phyloP scores from a whole-genome alignment of 805 yeast genomes.

The Starmera amethionina region DNA sequence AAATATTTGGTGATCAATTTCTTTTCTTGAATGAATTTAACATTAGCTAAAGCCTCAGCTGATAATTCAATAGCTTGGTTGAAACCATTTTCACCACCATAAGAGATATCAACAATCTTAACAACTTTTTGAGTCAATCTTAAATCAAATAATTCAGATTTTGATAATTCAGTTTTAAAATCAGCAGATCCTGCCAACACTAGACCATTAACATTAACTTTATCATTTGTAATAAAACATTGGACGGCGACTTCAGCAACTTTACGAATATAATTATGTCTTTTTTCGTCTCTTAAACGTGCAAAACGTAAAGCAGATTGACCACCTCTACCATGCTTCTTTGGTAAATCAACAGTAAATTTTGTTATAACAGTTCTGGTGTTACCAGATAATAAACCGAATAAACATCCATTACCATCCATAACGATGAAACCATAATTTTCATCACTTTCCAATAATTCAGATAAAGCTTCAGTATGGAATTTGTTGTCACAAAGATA shows the following conservation, averaged over 20 bases:
- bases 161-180: slow-evolving; percentile 89
- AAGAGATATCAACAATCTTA: slow-evolving; percentile 91
- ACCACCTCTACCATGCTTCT: slow-evolving; percentile 99
- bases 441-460: slow-evolving; percentile 90
- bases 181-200: slow-evolving; percentile 99
- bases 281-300: slow-evolving; percentile 96
- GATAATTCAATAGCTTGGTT: slow-evolving; percentile 98
- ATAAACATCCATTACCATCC: slow-evolving; percentile 99
- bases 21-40: slow-evolving; percentile 97
- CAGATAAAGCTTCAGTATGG: slow-evolving; percentile 95
- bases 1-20: slow-evolving; percentile 85
- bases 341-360: slow-evolving; percentile 95
- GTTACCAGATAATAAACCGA: slow-evolving; percentile 93
- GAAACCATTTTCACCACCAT: slow-evolving; percentile 99
- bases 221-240: slow-evolving; percentile 89
- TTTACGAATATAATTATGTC: slow-evolving; percentile 97
- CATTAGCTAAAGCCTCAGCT: slow-evolving; percentile 94
- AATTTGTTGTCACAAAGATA: slow-evolving; percentile 96
- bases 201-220: slow-evolving; percentile 87
- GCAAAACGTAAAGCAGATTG: slow-evolving; percentile 99
- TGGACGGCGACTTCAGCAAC: slow-evolving; percentile 98
- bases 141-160: slow-evolving; percentile 86
- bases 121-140: slow-evolving; percentile 83
- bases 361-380: slow-evolving; percentile 94
- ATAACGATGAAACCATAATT: slow-evolving; percentile 94